Conservation (phyloP, 2,329 filamentous ascomycete genomes). For the Colletotrichum endophyticum region DNA sequence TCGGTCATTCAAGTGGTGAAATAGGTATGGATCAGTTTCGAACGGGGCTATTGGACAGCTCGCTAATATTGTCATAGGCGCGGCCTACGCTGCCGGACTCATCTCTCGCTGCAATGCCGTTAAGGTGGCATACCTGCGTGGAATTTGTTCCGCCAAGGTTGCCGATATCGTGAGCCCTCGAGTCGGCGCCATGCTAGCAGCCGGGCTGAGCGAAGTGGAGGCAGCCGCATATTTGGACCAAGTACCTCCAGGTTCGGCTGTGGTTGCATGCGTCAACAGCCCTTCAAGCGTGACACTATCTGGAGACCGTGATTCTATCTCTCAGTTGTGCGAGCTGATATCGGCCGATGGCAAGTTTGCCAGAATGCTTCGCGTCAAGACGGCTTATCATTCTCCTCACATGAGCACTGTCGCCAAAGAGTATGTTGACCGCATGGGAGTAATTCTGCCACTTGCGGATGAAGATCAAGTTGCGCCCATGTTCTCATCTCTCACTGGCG, state of each 20-base stretch:
- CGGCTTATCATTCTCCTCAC: slow-evolving; percentile 6
- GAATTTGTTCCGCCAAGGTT: slow-evolving; percentile 17
- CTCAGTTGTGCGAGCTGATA: slow-evolving; percentile 25
- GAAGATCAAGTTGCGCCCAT: slow-evolving; percentile 29
- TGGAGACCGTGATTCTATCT: slow-evolving; percentile 16
- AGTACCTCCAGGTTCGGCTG: slow-evolving; percentile 21
- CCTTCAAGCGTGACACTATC: slow-evolving; percentile 37
- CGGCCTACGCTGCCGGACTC: slow-evolving; percentile 44
- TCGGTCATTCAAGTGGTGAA: slow-evolving; percentile 5
- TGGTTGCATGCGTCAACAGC: slow-evolving; percentile 42
- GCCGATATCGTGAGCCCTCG: not conserved
- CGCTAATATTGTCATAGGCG: slow-evolving; percentile 17
- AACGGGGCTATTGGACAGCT: no score
- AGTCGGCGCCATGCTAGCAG: slow-evolving; percentile 34
- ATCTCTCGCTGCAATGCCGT: slow-evolving; percentile 32
- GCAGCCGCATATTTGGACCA: not conserved
- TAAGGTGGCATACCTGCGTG: slow-evolving; percentile 35
- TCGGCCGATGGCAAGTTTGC: slow-evolving; percentile 23
- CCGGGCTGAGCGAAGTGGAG: slow-evolving; percentile 25
- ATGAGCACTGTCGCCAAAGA: slow-evolving; percentile 50
- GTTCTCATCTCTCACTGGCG: slow-evolving; percentile 6
- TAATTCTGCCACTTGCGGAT: slow-evolving; percentile 17
- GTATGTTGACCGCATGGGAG: not conserved
- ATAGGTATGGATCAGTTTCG: not conserved
- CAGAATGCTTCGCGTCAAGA: slow-evolving; percentile 14